Evolutionary conservation across 2,329 filamentous ascomycete species (phyloP).

Genomic region (Calonectria montana): DNA sequence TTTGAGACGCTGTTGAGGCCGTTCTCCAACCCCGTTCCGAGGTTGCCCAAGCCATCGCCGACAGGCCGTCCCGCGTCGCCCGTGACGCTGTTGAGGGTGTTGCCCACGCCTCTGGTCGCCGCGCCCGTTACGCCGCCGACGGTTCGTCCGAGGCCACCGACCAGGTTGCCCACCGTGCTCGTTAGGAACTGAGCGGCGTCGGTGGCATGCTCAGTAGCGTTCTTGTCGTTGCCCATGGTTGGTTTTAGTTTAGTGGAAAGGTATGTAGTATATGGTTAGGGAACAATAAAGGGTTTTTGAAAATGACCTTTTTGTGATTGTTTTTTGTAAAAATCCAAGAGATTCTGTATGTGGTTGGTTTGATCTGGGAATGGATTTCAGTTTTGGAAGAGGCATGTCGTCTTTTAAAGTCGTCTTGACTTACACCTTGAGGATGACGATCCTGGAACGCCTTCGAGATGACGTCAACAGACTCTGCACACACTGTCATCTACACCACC

Average conservation of each 20-base stretch:
- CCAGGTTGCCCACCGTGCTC: conserved; percentile 53
- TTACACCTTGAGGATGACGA: background rate
- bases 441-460: conserved; percentile 29
- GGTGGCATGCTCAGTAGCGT: conserved; percentile 44
- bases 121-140: conserved; percentile 59
- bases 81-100: conserved; percentile 65
- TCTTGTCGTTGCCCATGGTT: conserved; percentile 38
- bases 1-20: conserved; percentile 61
- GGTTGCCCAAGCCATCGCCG: conserved; percentile 64
- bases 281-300: background rate
- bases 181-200: conserved; percentile 54
- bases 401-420: conserved; percentile 11
- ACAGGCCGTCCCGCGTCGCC: conserved; percentile 66
- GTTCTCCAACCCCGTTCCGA: conserved; percentile 65
- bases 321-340: background rate
- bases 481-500: conserved; percentile 21
- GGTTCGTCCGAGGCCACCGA: conserved; percentile 54
- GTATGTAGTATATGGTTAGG: background rate
- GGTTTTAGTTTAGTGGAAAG: conserved; percentile 6
- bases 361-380: background rate
- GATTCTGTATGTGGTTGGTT: background rate
- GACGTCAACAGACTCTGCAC: conserved; percentile 35
- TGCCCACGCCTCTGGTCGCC: conserved; percentile 66
- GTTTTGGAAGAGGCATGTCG: background rate
- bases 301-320: background rate